Evolutionary conservation across 345 rosid species (phyloP), one percentile per base, ranked within the genome.

Genomic region (Pseudoturritis turrita): DNA sequence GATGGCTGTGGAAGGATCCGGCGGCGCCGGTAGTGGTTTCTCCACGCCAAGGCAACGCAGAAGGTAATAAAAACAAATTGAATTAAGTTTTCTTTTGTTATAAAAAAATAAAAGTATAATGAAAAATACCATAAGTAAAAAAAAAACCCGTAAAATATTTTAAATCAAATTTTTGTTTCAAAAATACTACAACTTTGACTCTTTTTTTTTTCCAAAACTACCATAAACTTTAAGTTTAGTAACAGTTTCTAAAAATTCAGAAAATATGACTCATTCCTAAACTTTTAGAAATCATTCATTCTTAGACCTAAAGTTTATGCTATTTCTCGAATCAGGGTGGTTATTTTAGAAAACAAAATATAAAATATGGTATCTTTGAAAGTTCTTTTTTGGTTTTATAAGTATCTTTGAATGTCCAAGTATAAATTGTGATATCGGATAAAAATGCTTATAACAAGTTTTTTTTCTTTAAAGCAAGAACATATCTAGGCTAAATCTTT

Each of bases 21-120:
- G 53, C 12, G 77, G 50, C n/a, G 29, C 77, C 9, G 44, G 47
- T 47, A 51, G 74, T 29, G 45, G 68, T 29, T 69, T 83, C 0
- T 76, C 85, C 26, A 70, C 63, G 45, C 84, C 70, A 46, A 83
- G 84, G 70, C 76, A 65, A 10, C 76, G 86, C 19, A 74, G 72
- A 78, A 77, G 88, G 90, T 83, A n/a, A n/a, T n/a, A n/a, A n/a
- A n/a, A n/a, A n/a, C n/a, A n/a, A n/a, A n/a, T n/a, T n/a, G n/a
- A n/a, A n/a, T n/a, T n/a, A n/a, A n/a, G n/a, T n/a, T n/a, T n/a
- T n/a, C n/a, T n/a, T n/a, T n/a, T n/a, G n/a, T n/a, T n/a, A n/a
- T 18, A 15, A 39, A 39, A 39, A n/a, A 11, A 13, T 4, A 39
- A 4, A 39, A 13, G 44, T 40, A 9, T 10, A 12, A 37, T 3